These are phyloP conservation scores for Calonectria ilicicola DNA, from an alignment of 2,329 filamentous ascomycete genomes.

Conservation along the genomic window DNA sequence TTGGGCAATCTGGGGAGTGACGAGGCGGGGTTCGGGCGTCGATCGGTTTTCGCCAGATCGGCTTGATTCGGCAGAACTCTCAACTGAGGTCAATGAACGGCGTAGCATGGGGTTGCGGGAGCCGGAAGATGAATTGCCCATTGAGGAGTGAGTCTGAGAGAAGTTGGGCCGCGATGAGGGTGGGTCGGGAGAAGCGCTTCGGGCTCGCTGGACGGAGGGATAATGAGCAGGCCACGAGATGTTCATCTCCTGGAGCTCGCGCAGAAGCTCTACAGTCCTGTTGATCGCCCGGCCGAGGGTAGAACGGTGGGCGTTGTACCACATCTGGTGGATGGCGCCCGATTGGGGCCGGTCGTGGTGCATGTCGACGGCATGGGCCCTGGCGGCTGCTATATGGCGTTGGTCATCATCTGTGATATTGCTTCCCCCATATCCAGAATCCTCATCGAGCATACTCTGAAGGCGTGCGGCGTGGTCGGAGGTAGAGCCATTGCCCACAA, in stretches of 20 bases:
- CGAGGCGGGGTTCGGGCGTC: conserved; percentile 80
- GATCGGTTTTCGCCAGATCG: conserved; percentile 72
- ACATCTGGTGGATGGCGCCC: conserved; percentile 90
- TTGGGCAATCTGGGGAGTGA: conserved; percentile 92
- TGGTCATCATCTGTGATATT: conserved; percentile 77
- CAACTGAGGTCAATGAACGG: conserved; percentile 79
- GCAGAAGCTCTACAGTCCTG: conserved; percentile 85
- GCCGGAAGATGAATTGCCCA: conserved; percentile 58
- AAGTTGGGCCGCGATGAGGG: conserved; percentile 71
- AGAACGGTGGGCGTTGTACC: conserved; percentile 93
- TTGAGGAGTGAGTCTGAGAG: conserved; percentile 71
- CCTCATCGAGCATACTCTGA: conserved; percentile 83
- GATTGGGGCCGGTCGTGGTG: conserved; percentile 67
- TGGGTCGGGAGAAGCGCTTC: conserved; percentile 55
- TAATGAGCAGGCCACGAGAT: conserved; percentile 94
- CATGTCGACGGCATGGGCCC: conserved; percentile 59
- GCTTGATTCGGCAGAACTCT: conserved; percentile 77
- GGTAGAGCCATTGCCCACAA: conserved; percentile 84
- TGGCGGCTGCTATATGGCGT: conserved; percentile 57
- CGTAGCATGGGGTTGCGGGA: conserved; percentile 65
- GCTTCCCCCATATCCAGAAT: conserved; percentile 94
- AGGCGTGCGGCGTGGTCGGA: conserved; percentile 86
- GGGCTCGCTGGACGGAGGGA: conserved; percentile 80
- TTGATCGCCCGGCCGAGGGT: conserved; percentile 90
- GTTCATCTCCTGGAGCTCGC: conserved; percentile 89